Base-by-base conservation (phyloP, 352 stramenopile species). In the Phytophthora ohioensis region DNA sequence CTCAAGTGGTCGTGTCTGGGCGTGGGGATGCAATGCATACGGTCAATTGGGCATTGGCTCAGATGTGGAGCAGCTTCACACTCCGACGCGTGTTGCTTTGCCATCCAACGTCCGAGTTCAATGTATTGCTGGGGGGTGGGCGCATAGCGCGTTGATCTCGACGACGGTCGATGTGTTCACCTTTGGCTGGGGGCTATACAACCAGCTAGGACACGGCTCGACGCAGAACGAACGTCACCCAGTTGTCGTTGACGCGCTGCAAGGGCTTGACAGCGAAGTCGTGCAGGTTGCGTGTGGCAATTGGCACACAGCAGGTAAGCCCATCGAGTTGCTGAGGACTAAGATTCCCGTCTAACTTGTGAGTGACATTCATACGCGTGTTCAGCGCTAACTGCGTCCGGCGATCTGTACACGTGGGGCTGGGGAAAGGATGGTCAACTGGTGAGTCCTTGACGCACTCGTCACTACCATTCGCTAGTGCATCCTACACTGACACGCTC, bases 121-220 rank as follows among this genome's bases (percentile, higher is more conserved):
- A 2, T 42, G 66, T 30, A 60, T 82, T 30, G 81, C 81, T 36
- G 85, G 77, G 27, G 88, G 87, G 0, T 88, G 73, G 66, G 77
- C 75, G 0, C 86, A 95, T 55, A 89, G 69, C 9, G 85, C 81
- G 7, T 30, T 89, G 3, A 66, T 92, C 38, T 68, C 77, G 12
- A 61, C 32, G 0, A 59, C 68, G 30, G 76, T 80, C 2, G 48
- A 78, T 4, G 49, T 94, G 17, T 78, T 82, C 55, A 94, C 86
- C 1, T 92, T 90, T 56, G 88, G 88, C 12, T 95, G 87, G 86
- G 88, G 88, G 2, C 62, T 92, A 9, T 95, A 95, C 57, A 87
- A 92, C 49, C 88, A 95, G 49, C 73, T 95, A 17, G 88, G 88
- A 5, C 84, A 93, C 35, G 83, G 85, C 4, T 63, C 45, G 1